Evolutionary conservation across 371 early-diverging fungal species (phyloP).

Genomic region (Mucor racemosus): DNA sequence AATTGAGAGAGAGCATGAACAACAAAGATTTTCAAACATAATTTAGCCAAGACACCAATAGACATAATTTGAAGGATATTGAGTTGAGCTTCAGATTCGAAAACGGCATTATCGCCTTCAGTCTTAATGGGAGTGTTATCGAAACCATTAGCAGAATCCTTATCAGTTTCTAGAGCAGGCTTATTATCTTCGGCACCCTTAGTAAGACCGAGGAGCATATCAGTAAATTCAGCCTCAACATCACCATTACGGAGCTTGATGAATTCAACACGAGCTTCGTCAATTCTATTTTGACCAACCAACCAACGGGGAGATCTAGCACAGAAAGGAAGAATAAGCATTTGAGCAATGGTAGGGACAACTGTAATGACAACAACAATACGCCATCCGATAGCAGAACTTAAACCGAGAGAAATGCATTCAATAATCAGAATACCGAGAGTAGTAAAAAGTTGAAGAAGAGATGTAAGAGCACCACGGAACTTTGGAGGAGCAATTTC

Average conservation of each 20-base stretch:
- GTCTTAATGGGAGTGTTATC: conserved; percentile 21
- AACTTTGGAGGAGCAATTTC: conserved; percentile 78
- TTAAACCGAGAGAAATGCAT: conserved; percentile 62
- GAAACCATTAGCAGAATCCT: conserved; percentile 27
- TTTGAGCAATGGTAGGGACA: conserved; percentile 71
- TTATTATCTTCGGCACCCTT: conserved; percentile 33
- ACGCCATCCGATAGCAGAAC: conserved; percentile 72
- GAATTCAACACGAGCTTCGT: conserved; percentile 65
- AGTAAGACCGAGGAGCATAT: conserved; percentile 55
- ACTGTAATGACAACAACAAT: conserved; percentile 63
- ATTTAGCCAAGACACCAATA: conserved; percentile 36
- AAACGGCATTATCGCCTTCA: conserved; percentile 26
- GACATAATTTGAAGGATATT: conserved; percentile 38
- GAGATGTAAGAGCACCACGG: conserved; percentile 76
- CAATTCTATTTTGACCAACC: conserved; percentile 60
- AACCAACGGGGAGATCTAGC: conserved; percentile 81
- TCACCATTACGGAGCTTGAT: conserved; percentile 65
- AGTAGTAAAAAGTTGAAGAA: conserved; percentile 81
- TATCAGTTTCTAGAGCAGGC: conserved; percentile 18
- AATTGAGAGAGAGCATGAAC: conserved; percentile 59
- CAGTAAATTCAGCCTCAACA: conserved; percentile 64
- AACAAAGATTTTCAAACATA: conserved; percentile 62
- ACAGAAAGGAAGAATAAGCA: conserved; percentile 69
- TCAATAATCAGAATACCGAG: conserved; percentile 76
- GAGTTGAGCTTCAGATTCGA: conserved; percentile 37